Conservation (phyloP, 352 stramenopile genomes). For the Globisporangium iwayamae region DNA sequence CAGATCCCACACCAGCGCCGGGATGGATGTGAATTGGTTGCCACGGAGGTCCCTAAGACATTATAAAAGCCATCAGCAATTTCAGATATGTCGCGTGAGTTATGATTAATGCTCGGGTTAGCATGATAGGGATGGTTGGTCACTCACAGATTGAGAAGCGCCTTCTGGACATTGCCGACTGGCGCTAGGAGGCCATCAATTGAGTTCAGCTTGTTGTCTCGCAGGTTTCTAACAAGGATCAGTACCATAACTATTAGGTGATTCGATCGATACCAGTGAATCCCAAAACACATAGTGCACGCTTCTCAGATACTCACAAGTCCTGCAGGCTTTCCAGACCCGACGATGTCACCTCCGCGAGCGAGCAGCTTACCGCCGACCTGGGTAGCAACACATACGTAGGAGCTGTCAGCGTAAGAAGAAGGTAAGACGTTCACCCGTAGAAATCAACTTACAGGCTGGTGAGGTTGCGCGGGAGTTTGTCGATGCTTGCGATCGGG, state of each 20-base stretch:
- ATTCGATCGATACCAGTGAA: no score
- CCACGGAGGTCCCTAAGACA: neutral
- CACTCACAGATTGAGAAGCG: conserved; percentile 7
- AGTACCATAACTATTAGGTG: no score
- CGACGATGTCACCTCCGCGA: neutral
- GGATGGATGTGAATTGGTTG: conserved; percentile 11
- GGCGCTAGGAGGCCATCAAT: conserved; percentile 1
- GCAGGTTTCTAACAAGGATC: conserved; percentile 2
- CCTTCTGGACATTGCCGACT: neutral
- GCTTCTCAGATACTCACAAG: neutral
- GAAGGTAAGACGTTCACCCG: neutral
- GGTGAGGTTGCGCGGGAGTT: conserved; percentile 5
- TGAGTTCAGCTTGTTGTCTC: conserved; percentile 6
- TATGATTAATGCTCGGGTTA: no score
- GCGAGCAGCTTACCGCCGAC: conserved; percentile 5
- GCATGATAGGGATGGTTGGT: no score
- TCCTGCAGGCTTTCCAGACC: neutral
- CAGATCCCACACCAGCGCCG: conserved; percentile 6
- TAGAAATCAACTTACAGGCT: conserved; percentile 2
- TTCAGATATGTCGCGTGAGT: no score
- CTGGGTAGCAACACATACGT: neutral
- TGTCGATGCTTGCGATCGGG: conserved; percentile 4
- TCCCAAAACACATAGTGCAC: neutral
- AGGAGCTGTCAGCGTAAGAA: neutral
- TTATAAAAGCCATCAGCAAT: neutral